phyloP scores from a whole-genome alignment of 73 alveolate species.

The Breviolum minutum region DNA sequence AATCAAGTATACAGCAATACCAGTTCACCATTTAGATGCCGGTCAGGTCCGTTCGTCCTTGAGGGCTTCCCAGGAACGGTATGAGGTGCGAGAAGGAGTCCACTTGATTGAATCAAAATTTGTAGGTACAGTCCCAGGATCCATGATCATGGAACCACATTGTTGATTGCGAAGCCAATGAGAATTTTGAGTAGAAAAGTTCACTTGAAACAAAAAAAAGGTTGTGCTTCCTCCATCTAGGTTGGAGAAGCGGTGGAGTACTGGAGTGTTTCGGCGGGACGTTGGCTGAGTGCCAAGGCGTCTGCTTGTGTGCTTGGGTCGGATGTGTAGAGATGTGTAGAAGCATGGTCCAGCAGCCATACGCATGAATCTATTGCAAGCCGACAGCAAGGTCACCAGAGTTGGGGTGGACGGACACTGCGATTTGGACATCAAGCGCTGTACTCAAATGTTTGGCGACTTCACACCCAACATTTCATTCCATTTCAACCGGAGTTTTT shows the following conservation, averaged over 20 bases:
- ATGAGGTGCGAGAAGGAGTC: not conserved
- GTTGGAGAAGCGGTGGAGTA: constrained; percentile 71
- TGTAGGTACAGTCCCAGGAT: too few relatives aligned
- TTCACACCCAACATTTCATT: too few relatives aligned
- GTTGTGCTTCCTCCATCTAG: not conserved
- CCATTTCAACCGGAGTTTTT: not conserved
- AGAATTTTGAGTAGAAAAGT: too few relatives aligned
- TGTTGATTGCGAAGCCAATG: too few relatives aligned
- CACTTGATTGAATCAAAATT: not conserved
- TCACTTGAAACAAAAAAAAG: not conserved
- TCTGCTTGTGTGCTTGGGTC: not conserved
- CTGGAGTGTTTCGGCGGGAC: constrained; percentile 83
- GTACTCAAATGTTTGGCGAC: not conserved
- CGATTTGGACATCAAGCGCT: constrained; percentile 70
- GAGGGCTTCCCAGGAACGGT: constrained; percentile 86
- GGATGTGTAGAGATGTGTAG: not conserved
- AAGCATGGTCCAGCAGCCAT: not conserved
- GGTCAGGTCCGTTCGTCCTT: constrained; percentile 51
- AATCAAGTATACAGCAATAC: too few relatives aligned
- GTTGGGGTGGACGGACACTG: constrained; percentile 55
- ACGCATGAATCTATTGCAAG: not conserved
- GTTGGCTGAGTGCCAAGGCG: constrained; percentile 79
- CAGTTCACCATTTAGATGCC: too few relatives aligned
- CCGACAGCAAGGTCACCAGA: constrained; percentile 13
- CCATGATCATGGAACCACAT: too few relatives aligned